A percentile compares a stretch with the other conserved stretches of the same genome.
Conservation (phyloP, 2,329 filamentous ascomycete species). For the Claviceps arundinis region DNA sequence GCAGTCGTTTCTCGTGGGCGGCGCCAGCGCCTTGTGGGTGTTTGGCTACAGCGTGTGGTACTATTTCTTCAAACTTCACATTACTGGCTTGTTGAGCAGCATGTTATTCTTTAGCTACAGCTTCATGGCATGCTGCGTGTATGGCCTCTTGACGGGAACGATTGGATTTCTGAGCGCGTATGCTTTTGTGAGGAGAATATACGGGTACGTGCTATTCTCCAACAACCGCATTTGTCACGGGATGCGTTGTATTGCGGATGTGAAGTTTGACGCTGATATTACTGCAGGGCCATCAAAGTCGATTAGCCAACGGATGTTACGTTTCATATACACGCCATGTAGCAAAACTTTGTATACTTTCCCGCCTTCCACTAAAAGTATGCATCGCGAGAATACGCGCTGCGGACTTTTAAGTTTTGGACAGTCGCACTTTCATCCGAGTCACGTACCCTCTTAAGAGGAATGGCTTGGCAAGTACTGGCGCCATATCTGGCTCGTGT, state of each 20-base stretch:
- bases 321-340: not conserved
- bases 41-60: conserved; percentile 78
- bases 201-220: conserved; percentile 42
- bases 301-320: conserved; percentile 21
- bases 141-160: conserved; percentile 69
- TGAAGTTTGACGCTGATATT: conserved; percentile 4
- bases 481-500: too few relatives aligned
- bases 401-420: not conserved
- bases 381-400: not conserved
- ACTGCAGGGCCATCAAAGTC: conserved; percentile 35
- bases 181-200: conserved; percentile 72
- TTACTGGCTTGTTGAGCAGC: conserved; percentile 65
- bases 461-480: too few relatives aligned
- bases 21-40: conserved; percentile 65
- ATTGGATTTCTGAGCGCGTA: conserved; percentile 77
- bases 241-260: too few relatives aligned
- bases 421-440: not conserved
- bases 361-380: not conserved
- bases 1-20: conserved; percentile 73
- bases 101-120: conserved; percentile 79
- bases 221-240: not conserved
- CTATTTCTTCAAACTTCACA: conserved; percentile 67
- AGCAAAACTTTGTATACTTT: not conserved
- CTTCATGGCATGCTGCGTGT: conserved; percentile 68
- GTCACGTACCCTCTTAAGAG: too few relatives aligned